Percentiles rank a stretch among this genome's conserved stretches.
Evolutionary conservation across 2,329 filamentous ascomycete genomes (phyloP).

Genomic region (Neofusicoccum laricinum): DNA sequence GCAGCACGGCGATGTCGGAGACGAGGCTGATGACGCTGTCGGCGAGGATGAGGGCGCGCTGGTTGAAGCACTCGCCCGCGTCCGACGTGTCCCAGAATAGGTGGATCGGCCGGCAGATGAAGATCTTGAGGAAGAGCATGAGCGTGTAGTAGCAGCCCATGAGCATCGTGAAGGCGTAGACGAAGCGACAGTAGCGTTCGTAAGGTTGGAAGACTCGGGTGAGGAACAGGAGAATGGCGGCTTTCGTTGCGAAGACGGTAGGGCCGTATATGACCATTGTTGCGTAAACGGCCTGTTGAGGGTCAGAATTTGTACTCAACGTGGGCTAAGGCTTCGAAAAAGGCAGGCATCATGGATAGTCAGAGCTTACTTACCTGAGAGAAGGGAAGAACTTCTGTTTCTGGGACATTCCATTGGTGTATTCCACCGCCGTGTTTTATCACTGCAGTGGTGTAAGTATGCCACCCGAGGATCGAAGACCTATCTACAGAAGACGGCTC

Average conservation of each 20-base stretch:
- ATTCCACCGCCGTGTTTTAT: slow-evolving; percentile 36
- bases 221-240: slow-evolving; percentile 38
- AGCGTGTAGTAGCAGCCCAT: slow-evolving; percentile 36
- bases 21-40: slow-evolving; percentile 40
- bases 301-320: background rate
- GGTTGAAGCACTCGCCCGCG: slow-evolving; percentile 34
- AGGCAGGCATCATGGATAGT: too few species aligned
- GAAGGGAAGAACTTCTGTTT: slow-evolving; percentile 22
- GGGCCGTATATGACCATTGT: slow-evolving; percentile 41
- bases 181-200: slow-evolving; percentile 31
- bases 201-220: slow-evolving; percentile 39
- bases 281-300: slow-evolving; percentile 32
- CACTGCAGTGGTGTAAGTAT: slow-evolving; percentile 27
- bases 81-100: slow-evolving; percentile 32
- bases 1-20: slow-evolving; percentile 36
- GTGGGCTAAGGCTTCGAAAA: too few species aligned
- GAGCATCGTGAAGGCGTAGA: slow-evolving; percentile 34
- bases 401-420: slow-evolving; percentile 24
- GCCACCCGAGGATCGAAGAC: background rate
- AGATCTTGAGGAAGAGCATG: slow-evolving; percentile 36
- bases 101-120: slow-evolving; percentile 37
- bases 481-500: background rate
- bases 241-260: slow-evolving; percentile 38
- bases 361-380: slow-evolving; percentile 23
- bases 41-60: slow-evolving; percentile 35